These are phyloP conservation scores for Wickerhamomyces bisporus DNA, from an alignment of 805 yeast genomes.

Conservation along the genomic window DNA sequence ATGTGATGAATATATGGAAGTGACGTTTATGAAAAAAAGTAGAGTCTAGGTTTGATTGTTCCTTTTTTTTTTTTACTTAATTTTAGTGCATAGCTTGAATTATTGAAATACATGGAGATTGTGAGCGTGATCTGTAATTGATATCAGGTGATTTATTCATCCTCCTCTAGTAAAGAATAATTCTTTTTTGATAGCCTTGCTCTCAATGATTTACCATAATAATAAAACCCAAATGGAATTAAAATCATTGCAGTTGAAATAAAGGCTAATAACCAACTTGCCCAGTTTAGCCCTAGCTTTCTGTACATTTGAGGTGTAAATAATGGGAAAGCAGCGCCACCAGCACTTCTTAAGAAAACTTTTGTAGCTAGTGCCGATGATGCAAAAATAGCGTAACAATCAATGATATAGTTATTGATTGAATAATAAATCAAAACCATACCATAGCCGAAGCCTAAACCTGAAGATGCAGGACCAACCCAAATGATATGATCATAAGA, in stretches of 20 bases:
- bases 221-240: constrained; percentile 68
- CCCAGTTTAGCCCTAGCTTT: constrained; percentile 73
- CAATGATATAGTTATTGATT: constrained; percentile 80
- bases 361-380: constrained; percentile 80
- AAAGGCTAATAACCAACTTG: constrained; percentile 72
- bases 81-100: too few species aligned
- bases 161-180: constrained; percentile 32
- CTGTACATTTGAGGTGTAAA: constrained; percentile 80
- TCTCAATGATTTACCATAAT: constrained; percentile 60
- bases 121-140: too few species aligned
- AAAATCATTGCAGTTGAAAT: constrained; percentile 71
- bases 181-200: constrained; percentile 63
- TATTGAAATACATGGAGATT: too few species aligned
- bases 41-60: too few species aligned
- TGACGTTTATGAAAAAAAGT: too few species aligned
- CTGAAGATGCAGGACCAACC: constrained; percentile 78
- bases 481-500: constrained; percentile 64
- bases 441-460: constrained; percentile 75
- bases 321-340: constrained; percentile 84
- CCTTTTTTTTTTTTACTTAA: too few species aligned
- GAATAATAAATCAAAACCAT: constrained; percentile 74
- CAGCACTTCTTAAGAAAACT: constrained; percentile 74
- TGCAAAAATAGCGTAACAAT: constrained; percentile 78
- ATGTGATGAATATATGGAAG: too few species aligned
- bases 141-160: not conserved